Evolutionary conservation across 2,329 filamentous ascomycete genomes (phyloP).

Genomic region (Fusarium sp.): DNA sequence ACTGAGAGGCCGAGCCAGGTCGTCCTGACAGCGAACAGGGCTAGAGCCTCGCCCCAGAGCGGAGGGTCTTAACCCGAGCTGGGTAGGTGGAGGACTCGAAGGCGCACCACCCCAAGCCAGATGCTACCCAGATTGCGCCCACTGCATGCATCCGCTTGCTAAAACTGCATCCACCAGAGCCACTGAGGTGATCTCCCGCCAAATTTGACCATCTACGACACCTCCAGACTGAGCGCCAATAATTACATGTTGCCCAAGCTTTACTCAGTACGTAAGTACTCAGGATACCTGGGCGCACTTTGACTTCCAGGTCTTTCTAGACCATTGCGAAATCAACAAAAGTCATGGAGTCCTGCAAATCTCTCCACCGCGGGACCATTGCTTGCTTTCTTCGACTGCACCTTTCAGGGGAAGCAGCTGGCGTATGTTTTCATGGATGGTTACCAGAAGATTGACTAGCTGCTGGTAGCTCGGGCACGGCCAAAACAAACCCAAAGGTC

Average conservation of each 20-base stretch:
- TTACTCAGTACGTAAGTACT: background rate
- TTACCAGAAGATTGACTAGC: constrained; percentile 24
- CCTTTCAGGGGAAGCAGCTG: constrained; percentile 17
- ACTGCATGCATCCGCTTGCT: constrained; percentile 30
- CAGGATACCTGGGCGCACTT: background rate
- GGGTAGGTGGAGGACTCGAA: constrained; percentile 37
- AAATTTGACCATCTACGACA: constrained; percentile 28
- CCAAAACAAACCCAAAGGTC: constrained; percentile 28
- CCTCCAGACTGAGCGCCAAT: background rate
- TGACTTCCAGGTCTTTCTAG: background rate
- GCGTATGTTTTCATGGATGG: constrained; percentile 5
- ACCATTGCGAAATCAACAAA: background rate
- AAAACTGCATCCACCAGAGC: constrained; percentile 31
- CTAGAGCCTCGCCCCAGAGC: constrained; percentile 39
- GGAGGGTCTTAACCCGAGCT: constrained; percentile 37
- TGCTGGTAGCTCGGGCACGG: constrained; percentile 33
- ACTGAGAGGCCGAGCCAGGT: constrained; percentile 32
- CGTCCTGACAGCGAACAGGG: constrained; percentile 34
- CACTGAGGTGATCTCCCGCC: constrained; percentile 41
- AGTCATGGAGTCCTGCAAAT: background rate
- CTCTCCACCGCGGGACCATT: background rate
- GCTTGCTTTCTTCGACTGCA: background rate
- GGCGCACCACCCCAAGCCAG: constrained; percentile 38
- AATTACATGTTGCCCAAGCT: background rate
- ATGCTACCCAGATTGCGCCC: constrained; percentile 33